Percentiles rank a stretch among this genome's conserved stretches.
These are phyloP conservation scores for Drechslerella coelobrocha DNA, from an alignment of 2,329 filamentous ascomycete species.

Conservation along the genomic window DNA sequence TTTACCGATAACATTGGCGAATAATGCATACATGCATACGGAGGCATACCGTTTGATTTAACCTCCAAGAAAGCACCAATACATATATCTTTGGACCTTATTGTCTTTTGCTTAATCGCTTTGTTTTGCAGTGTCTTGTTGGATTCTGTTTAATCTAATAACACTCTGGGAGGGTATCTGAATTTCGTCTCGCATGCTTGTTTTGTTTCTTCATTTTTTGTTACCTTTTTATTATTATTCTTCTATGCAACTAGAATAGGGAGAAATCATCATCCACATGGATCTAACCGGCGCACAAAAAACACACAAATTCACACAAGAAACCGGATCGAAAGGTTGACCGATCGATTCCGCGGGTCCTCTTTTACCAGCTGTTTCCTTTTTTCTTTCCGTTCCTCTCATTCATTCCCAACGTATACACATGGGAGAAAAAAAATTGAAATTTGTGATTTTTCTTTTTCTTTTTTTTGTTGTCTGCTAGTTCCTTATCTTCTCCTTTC, in stretches of 20 bases:
- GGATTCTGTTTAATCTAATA: background rate
- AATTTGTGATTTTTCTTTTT: background rate
- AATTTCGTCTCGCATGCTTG: slow-evolving; percentile 15
- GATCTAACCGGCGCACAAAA: slow-evolving; percentile 47
- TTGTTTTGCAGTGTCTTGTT: background rate
- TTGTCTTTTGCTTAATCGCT: no score
- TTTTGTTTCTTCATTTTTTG: slow-evolving; percentile 9
- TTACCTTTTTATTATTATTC: slow-evolving; percentile 3
- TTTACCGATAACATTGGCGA: slow-evolving; percentile 18
- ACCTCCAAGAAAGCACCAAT: background rate
- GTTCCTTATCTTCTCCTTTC: background rate
- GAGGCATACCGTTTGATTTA: background rate
- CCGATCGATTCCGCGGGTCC: no score
- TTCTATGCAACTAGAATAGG: slow-evolving; percentile 28
- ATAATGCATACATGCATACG: background rate
- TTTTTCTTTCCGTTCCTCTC: slow-evolving; percentile 1
- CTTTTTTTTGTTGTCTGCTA: no score
- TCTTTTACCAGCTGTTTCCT: slow-evolving; percentile 1
- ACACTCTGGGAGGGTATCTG: slow-evolving; percentile 39
- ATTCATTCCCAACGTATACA: background rate
- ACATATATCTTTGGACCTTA: no score
- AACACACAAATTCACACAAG: slow-evolving; percentile 14
- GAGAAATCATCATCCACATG: slow-evolving; percentile 45
- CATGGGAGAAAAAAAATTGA: background rate
- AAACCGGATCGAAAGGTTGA: no score